Base-by-base conservation (phyloP, 1,284 basidiomycete genomes). In the Ceratorhiza oryzae-sativae region DNA sequence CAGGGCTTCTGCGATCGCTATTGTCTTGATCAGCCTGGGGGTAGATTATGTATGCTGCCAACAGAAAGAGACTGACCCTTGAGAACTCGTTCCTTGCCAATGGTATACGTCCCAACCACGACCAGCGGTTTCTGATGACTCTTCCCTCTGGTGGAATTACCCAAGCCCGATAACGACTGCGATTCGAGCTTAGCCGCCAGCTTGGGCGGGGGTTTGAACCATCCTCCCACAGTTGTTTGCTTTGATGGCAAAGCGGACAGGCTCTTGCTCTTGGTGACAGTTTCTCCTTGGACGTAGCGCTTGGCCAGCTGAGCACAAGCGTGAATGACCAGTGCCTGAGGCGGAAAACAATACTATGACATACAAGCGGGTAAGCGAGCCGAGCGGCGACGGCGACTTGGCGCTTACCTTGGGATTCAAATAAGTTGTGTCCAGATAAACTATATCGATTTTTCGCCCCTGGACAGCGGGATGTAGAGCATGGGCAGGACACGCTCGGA, bases 401-500 rank as follows among this genome's bases (percentile, higher is more conserved):
- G 36, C 36, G 13, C 36, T 36, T 73, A 90, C 91, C 83, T 90
- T 92, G 0, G 96, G 93, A 77, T 97, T 92, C 46, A 98, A 85
- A 80, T 99, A 99, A 0, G 97, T 99, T 6, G 97, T 98, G 80
- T 99, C 97, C 30, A 99, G 85, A 79, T 99, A 99, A 60, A 96
- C 87, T 63, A 90, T 87, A 78, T 98, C 95, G 13, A 99, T 86
- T 59, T 82, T 83, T 76, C 92, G 95, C 36, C 88, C 89, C 71
- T 87, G 88, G 60, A 97, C 84, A 0, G 88, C 87, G 0, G 94
- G 92, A 79, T 98, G 95, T 6, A 90, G 77, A 9, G 93, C 86
- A 80, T 96, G 94, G 61, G 86, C 85, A 0, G 95, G 95, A 36
- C 90, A 93, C 49, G 94, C 93, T 72, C 94, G 86, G 77, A 96